Percentiles rank a stretch among this genome's conserved stretches.
phyloP scores from a whole-genome alignment of 495 filamentous ascomycete genomes.

The Neurospora sp. region DNA sequence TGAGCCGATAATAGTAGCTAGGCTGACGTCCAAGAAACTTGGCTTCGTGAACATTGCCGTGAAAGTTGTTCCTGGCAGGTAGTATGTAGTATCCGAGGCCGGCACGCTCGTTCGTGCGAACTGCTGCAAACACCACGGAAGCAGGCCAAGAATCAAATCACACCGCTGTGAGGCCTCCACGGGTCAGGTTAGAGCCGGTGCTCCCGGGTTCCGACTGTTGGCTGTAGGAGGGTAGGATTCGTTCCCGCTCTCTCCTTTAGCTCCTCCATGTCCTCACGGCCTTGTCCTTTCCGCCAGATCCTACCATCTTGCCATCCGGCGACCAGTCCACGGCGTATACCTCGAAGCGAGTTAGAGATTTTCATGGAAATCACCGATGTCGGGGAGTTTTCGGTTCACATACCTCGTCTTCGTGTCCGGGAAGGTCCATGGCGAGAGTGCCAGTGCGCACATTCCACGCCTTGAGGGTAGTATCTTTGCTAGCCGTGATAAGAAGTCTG shows the following conservation, averaged over 20 bases:
- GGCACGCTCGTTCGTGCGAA: neutral
- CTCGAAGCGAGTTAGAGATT: conserved; percentile 4
- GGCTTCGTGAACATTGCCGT: neutral
- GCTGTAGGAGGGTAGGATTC: conserved; percentile 15
- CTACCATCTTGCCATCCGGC: conserved; percentile 22
- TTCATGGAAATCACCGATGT: neutral
- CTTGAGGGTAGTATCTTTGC: conserved; percentile 91
- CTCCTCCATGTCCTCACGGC: conserved; percentile 74
- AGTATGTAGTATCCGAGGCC: neutral
- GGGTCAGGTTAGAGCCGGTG: neutral
- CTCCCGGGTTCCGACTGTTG: neutral
- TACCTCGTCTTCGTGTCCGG: conserved; percentile 91
- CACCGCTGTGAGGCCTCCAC: neutral
- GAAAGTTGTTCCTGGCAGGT: neutral
- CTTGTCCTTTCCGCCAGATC: conserved; percentile 88
- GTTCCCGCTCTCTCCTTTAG: conserved; percentile 14
- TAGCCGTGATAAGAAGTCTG: conserved; percentile 69
- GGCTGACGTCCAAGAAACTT: neutral
- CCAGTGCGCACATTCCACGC: conserved; percentile 83
- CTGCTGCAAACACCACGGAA: neutral
- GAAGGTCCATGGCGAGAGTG: conserved; percentile 75
- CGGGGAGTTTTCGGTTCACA: conserved; percentile 38
- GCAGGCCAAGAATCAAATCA: neutral
- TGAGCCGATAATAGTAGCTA: neutral
- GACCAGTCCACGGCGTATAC: conserved; percentile 53